Base-by-base conservation (phyloP, 2,329 filamentous ascomycete species). In the Aspergillus sclerotialis region DNA sequence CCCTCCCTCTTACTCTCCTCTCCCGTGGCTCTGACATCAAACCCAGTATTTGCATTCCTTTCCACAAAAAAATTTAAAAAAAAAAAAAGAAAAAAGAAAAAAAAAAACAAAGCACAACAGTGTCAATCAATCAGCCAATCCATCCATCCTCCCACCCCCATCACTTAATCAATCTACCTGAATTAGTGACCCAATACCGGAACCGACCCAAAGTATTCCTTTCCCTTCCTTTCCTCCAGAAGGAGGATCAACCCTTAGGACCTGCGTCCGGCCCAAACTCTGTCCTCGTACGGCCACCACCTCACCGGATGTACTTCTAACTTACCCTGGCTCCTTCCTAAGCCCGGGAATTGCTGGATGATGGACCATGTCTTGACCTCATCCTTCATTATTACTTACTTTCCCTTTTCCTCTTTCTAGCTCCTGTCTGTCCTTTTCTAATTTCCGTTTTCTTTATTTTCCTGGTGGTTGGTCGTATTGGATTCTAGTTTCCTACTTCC, bases 171-270 rank as follows among this genome's bases (percentile, higher is more conserved):
- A 37, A 23, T 10, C 19, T 7, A 47, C 45, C 44, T 48, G 45
- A 45, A 46, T 46, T 14, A 13, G 10, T 19, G 13, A 32, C 42
- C 51, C 44, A 52, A 53, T 46, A n/a, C 48, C 48, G 49, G 50
- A 53, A 50, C 42, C 40, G 35, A 45, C 45, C 48, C 44, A 52
- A 50, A 53, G 49, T 44, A 54, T 46, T 44, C 51, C 49, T n/a
- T n/a, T n/a, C n/a, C n/a, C n/a, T n/a, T n/a, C n/a, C n/a, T n/a
- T n/a, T n/a, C n/a, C n/a, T n/a, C n/a, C n/a, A 52, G 48, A 56
- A 55, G 52, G 53, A 55, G 54, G 55, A 59, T 59, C 55, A 58
- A 46, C 55, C 55, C 49, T 55, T 46, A 57, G 55, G 56, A 56
- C 53, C 55, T 59, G 55, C 55, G 53, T 59, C 55, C 52, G 49